Conservation (phyloP, 1,139 yeast species). For the Nematodospora anomalae region DNA sequence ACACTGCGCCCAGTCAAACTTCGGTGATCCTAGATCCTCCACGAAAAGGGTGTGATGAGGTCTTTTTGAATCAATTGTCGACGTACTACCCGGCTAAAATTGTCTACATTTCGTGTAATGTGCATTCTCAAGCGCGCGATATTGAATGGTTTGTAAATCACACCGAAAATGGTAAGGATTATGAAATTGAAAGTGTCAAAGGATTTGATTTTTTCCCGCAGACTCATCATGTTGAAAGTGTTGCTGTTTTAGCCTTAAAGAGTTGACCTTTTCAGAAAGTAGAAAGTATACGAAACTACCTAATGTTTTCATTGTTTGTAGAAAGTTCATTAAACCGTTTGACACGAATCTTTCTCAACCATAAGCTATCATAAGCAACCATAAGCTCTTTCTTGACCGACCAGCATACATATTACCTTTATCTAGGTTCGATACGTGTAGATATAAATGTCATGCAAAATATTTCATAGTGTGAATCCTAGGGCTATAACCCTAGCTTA, state of each 20-base stretch:
- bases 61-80: constrained; percentile 80
- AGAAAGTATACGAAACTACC: constrained; percentile 54
- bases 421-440: too few species aligned
- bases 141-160: constrained; percentile 75
- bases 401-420: too few species aligned
- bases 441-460: too few species aligned
- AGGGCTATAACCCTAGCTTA: too few species aligned
- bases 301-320: too few species aligned
- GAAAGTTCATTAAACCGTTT: too few species aligned
- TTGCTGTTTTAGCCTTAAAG: constrained; percentile 64
- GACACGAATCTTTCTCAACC: too few species aligned
- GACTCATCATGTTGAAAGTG: constrained; percentile 96
- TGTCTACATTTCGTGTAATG: constrained; percentile 94
- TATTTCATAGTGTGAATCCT: too few species aligned
- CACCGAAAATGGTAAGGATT: constrained; percentile 61
- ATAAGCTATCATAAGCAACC: too few species aligned
- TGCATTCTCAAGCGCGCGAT: constrained; percentile 96
- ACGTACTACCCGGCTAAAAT: constrained; percentile 81
- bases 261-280: not conserved
- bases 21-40: constrained; percentile 96
- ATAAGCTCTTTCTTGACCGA: too few species aligned
- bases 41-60: constrained; percentile 92
- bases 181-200: constrained; percentile 74
- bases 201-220: constrained; percentile 99
- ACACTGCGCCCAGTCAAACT: constrained; percentile 67